Base-by-base conservation (phyloP, 768 basidiomycete species). In the Mycena alexandri region DNA sequence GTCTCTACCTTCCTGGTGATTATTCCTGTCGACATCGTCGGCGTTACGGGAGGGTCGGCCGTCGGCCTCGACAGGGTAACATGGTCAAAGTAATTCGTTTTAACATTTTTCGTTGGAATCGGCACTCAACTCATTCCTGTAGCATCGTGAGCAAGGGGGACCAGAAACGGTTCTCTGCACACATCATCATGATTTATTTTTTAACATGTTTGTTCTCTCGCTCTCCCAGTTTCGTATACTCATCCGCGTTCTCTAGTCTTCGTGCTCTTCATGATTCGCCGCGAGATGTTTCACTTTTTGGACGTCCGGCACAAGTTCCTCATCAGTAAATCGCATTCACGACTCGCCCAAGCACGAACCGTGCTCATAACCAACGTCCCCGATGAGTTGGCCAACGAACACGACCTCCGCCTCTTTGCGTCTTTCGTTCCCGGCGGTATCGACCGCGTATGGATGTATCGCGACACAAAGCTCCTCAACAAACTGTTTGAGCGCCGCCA, bases 341-440 rank as follows among this genome's bases (percentile, higher is more conserved):
- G 79, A 8, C 81, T 87, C 13, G 85, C 90, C 10, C 90, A 90
- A 78, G 89, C 90, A 1, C 84, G 87, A 25, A 91, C 91, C 0
- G 89, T 92, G 14, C 85, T 92, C 57, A 83, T 92, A 63, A 90
- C 89, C 0, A 84, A 86, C 42, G 84, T 91, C 6, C 89, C 90
- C 0, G 82, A 85, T 42, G 84, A 87, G 61, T 76, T 87, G 24
- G 83, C 80, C 14, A 83, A 80, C 52, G 86, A 87, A 69, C 76
- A 79, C 29, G 82, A 83, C 41, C 75, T 88, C 14, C 76, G 81
- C 22, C 84, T 83, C 43, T 86, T 89, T 69, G 86, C 87, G 36
- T 86, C 84, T 67, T 89, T 89, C 70, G 84, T 92, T 2, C 91
- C 91, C 2, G 91, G 91, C 16, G 91, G 91, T 0, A 84, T 91